Base-by-base conservation (phyloP, 1,284 basidiomycete species). In the Cutaneotrichosporon dermatis region DNA sequence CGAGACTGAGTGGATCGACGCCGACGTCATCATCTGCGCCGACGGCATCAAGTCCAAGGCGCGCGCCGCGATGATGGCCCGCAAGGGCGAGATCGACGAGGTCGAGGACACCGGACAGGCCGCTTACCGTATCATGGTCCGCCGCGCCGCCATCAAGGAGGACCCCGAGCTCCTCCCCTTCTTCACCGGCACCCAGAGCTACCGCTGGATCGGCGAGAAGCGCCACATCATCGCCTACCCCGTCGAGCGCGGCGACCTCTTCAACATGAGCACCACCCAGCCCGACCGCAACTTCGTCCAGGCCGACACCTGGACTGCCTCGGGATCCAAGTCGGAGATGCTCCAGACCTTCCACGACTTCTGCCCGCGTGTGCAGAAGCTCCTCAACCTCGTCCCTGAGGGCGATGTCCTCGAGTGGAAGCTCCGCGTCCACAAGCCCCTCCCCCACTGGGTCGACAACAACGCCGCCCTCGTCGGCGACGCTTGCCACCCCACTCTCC, bases 211-310 rank as follows among this genome's bases (percentile, higher is more conserved):
- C 50, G 76, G 76, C 9, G 68, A 71, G 57, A 68, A 68, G 53
- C 65, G 75, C 39, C 75, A 78, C 58, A 77, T 78, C 56, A 76
- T 78, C 44, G 74, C 75, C 2, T 78, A 78, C 63, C 76, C 76
- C 3, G 78, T 78, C 48, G 66, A 66, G 16, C 62, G 61, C 13
- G 67, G 71, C 55, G 64, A 67, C 35, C 62, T 76, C 16, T 77
- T 74, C 68, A 78, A 78, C 66, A 73, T 78, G 64, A 69, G 67
- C 13, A 76, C 75, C 25, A 71, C 75, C 0, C 76, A 79, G 59
- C 76, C 76, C 6, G 76, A 77, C 62, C 70, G 68, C 15, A 59
- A 71, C 56, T 74, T 78, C 43, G 73, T 75, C 10, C 55, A 69
- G 64, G 63, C 65, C 11, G 70, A 70, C 56, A 66, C 71, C 10